phyloP scores from a whole-genome alignment of 768 basidiomycete species.

The Pulveroboletus ravenelii region DNA sequence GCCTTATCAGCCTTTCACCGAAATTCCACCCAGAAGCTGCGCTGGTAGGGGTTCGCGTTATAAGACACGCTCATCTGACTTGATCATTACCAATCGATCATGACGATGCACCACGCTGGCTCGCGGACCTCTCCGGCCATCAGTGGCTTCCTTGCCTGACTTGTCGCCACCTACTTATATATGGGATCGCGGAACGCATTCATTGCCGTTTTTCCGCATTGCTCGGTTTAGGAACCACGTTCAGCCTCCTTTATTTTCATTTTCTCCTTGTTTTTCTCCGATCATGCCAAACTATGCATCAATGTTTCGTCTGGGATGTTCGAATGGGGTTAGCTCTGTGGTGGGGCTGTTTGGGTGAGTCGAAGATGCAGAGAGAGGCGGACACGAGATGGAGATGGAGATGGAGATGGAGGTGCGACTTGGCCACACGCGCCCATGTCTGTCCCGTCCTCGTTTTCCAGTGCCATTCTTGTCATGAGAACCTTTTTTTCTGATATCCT shows the following conservation, averaged over 20 bases:
- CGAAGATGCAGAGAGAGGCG: conserved; percentile 1
- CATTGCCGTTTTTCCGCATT: conserved; percentile 23
- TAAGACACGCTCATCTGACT: conserved; percentile 20
- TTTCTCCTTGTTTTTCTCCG: conserved; percentile 13
- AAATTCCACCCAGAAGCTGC: conserved; percentile 15
- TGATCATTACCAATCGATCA: conserved; percentile 19
- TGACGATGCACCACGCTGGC: conserved; percentile 5
- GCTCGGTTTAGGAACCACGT: conserved; percentile 2
- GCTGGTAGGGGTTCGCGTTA: neutral
- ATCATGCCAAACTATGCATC: conserved; percentile 17
- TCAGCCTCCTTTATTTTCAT: neutral
- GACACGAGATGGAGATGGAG: conserved; percentile 1
- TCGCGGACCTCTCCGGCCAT: conserved; percentile 8
- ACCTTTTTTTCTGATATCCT: neutral
- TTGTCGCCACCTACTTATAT: neutral
- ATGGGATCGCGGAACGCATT: conserved; percentile 20
- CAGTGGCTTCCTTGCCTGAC: conserved; percentile 3
- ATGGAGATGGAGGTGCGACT: neutral
- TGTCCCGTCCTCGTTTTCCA: too few species aligned
- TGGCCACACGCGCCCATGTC: neutral
- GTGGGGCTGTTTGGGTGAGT: conserved; percentile 8
- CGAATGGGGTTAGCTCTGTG: conserved; percentile 14
- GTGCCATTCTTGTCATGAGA: too few species aligned
- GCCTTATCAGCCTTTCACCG: conserved; percentile 29
- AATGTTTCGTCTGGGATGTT: conserved; percentile 7